Base-by-base conservation (phyloP, 495 filamentous ascomycete species). In the Friedmanniomyces simplex region DNA sequence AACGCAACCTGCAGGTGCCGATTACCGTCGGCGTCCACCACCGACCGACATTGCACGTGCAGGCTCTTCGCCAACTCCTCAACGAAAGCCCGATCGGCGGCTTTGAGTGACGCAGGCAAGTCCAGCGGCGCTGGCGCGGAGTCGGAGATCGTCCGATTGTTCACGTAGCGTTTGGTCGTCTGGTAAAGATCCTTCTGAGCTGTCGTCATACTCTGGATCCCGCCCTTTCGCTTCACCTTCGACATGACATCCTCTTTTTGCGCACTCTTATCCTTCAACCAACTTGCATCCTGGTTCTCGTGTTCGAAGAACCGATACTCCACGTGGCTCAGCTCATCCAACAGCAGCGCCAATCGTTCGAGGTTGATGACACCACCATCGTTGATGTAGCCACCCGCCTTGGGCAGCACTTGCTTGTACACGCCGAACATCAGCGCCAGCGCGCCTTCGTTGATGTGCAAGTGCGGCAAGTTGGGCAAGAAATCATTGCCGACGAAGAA, bases 401-500 rank as follows among this genome's bases (percentile, higher is more conserved):
- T 87, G 25, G 88, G 89, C 55, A 99, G 75, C 16, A 95, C 82
- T 21, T 85, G 76, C 67, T 96, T 96, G 77, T 99, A 99, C 58
- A 94, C 82, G 69, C 86, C 88, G 70, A 99, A 99, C 91, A 97
- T 96, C 60, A 93, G 80, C 20, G 90, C 86, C 66, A 97, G 73
- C 12, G 94, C 94, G 34, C 94, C 94, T 69, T 97, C 94, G 71
- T 99, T 99, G 72, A 99, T 99, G 72, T 97, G 94, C 58, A 99
- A 73, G 61, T 94, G 88, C 1, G 94, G 94, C 51, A 99, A 75
- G 72, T 97, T 96, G 3, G 94, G 94, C 65, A 99, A 79, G 72
- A 99, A 99, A 73, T 99, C 94, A 70, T 99, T 99, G 68, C 94
- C 94, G 68, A 99, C 89, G 67, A 99, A 99, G 75, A 99, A 99